Conservation (phyloP, 176 grass and related monocot genomes). For the Pontederia paniculata region DNA sequence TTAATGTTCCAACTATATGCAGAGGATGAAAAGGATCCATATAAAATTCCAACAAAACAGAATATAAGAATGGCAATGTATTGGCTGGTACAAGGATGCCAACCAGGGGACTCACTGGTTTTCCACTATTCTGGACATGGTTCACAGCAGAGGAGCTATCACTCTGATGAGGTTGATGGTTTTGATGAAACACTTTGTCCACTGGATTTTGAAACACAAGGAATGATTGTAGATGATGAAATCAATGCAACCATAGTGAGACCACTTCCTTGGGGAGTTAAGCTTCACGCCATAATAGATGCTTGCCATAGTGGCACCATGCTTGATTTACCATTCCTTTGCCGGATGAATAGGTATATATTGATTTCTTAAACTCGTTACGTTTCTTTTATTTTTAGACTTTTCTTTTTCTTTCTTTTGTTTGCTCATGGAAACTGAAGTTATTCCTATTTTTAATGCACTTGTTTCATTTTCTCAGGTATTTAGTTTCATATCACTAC, state of each 20-base stretch:
- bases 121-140: slow-evolving; percentile 98
- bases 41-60: slow-evolving; percentile 69
- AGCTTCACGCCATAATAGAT: slow-evolving; percentile 93
- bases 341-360: slow-evolving; percentile 73
- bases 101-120: slow-evolving; percentile 86
- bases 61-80: slow-evolving; percentile 96
- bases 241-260: slow-evolving; percentile 68
- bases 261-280: slow-evolving; percentile 71
- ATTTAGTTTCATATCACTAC: too few relatives aligned
- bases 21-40: slow-evolving; percentile 94
- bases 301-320: slow-evolving; percentile 94
- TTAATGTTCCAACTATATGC: slow-evolving; percentile 28
- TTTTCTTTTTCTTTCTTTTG: slow-evolving; percentile 13
- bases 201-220: slow-evolving; percentile 92
- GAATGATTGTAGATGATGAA: slow-evolving; percentile 98
- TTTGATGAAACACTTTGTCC: slow-evolving; percentile 90
- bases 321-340: slow-evolving; percentile 86
- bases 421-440: not conserved
- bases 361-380: not conserved
- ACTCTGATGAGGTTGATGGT: slow-evolving; percentile 76
- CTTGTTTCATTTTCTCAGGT: too few relatives aligned
- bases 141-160: slow-evolving; percentile 84
- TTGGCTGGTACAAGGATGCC: slow-evolving; percentile 93
- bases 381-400: not conserved
- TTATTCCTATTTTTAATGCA: too few relatives aligned